Base-by-base conservation (phyloP, 257 asterid species). In the Penstemon eatonii region DNA sequence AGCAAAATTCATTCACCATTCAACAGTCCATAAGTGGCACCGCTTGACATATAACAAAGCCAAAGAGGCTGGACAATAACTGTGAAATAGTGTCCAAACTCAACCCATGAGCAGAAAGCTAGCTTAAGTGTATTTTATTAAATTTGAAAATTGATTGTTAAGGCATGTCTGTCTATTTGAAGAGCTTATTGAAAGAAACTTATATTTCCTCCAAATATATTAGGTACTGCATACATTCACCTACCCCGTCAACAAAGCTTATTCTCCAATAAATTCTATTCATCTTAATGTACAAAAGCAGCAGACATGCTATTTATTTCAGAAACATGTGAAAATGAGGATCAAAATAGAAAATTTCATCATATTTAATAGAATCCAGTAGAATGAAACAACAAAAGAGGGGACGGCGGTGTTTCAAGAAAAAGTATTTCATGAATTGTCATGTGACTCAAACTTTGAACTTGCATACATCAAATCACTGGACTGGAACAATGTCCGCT, bases 1-100 rank as follows among this genome's bases (percentile, higher is more conserved):
- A 85, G 79, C 78, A 83, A 76, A 84, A 68, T 75, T 83, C 78
- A 85, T 85, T 82, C 83, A 80, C 81, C 80, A 76, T 75, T 73
- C 72, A 73, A 75, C 70, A 65, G 79, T 74, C 81, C 63, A 77
- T 38, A 81, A 68, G 66, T 58, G 68, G 59, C 63, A 75, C 57
- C 75, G 67, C 75, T 70, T 54, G 54, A 65, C 62, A 75, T 62
- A 56, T 81, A 63, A 75, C 65, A 76, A 65, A 72, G 40, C 50
- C 57, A 60, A 78, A 69, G 66, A 65, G 73, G 59, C 69, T 38
- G 55, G 51, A 60, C 18, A 68, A 51, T 51, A 25, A 56, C 66
- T 40, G 36, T 54, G 49, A 13, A 44, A 72, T 52, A 75, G 68
- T 62, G 63, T 19, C 49, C 49, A 70, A 73, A 61, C 62, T 40